Conservation (phyloP, 306 rosid genomes). For the Malus sylvestris region DNA sequence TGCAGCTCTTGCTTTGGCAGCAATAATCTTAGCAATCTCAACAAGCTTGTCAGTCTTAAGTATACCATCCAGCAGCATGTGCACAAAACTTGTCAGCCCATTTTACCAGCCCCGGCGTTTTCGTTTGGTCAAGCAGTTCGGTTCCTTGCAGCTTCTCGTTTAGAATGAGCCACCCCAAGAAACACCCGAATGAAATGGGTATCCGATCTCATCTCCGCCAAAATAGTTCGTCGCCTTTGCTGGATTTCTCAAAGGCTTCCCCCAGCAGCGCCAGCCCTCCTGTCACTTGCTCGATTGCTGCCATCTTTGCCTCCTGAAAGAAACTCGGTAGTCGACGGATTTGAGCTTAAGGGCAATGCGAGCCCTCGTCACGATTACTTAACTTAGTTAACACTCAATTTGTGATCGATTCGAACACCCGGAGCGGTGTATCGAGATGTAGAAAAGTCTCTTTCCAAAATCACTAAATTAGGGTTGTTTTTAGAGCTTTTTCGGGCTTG, state of each 20-base stretch:
- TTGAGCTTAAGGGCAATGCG: conserved; percentile 43
- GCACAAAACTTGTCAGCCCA: conserved; percentile 42
- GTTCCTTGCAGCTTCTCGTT: conserved; percentile 21
- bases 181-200: conserved; percentile 44
- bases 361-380: conserved; percentile 20
- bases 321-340: conserved; percentile 29
- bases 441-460: no score
- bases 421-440: no score
- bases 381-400: neutral
- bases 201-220: conserved; percentile 46
- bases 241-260: conserved; percentile 26
- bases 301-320: conserved; percentile 32
- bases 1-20: conserved; percentile 16
- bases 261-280: conserved; percentile 33
- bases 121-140: conserved; percentile 31
- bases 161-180: conserved; percentile 44
- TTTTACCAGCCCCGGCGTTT: conserved; percentile 28
- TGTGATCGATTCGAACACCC: neutral
- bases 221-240: conserved; percentile 48
- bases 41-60: conserved; percentile 43
- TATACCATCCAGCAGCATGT: conserved; percentile 31
- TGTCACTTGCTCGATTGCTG: conserved; percentile 12
- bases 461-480: no score
- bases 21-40: conserved; percentile 28
- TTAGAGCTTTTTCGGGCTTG: no score